Evolutionary conservation across 768 basidiomycete genomes (phyloP), one percentile per base, ranked within the genome.

Genomic region (Mycena rosella): DNA sequence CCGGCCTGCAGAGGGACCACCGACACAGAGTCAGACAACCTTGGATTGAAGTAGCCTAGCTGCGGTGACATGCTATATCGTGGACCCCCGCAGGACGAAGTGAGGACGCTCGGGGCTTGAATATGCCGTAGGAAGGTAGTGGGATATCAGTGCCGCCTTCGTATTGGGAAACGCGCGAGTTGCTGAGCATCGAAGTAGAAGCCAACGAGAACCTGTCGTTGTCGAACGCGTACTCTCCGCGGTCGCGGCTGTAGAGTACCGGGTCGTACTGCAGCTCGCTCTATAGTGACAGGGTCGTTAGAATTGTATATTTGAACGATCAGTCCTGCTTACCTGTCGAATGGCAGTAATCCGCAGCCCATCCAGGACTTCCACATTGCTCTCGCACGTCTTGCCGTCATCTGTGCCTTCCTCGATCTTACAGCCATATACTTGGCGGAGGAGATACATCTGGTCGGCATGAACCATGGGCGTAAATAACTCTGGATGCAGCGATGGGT

Each of bases 381-480:
- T 2, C n/a, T 61, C n/a, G 13, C 32, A 27, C 1, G 15, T 24
- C 32, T 65, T 70, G 40, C 40, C 54, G 26, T 63, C 53, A 13
- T 44, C 56, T 15, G 30, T 34, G 0, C 22, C 24, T 44, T 61
- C 63, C 32, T 65, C 68, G 40, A 70, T 52, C 42, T 65, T 70
- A 18, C 68, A 63, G 13, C 40, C 64, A 53, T 70, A 70, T 0
- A 70, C 60, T 36, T 70, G 63, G 18, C 60, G 51, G 7, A 70
- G 60, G 13, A 58, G 48, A 2, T 44, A 42, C 67, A 69, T 67
- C 49, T 70, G 66, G 34, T 73, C 67, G 14, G 66, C 86, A 66
- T 90, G 91, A 17, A 92, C 75, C 88, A 91, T 88, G 0, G 89
- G 91, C 17, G 88, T 89, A 74, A 91, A 89, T 60, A 94, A 82